Conservation (phyloP, 2,329 filamentous ascomycete species). For the Xylariaceae sp. region DNA sequence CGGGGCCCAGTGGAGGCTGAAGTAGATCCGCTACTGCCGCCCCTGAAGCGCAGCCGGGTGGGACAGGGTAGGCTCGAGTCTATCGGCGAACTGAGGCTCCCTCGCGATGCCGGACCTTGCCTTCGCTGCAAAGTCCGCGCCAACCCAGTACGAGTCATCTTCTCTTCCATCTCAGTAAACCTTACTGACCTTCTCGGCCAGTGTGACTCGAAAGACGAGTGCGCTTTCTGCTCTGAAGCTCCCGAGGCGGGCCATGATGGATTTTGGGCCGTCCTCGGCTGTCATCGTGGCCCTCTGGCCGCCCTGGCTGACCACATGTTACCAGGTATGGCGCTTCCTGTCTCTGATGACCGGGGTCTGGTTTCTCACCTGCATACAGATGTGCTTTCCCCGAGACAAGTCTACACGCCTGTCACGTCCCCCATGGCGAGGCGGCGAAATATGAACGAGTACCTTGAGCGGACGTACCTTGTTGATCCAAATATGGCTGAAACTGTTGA, state of each 20-base stretch:
- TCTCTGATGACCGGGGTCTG: background rate
- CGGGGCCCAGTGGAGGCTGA: slow-evolving; percentile 39
- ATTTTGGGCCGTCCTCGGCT: slow-evolving; percentile 43
- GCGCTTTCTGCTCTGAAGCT: slow-evolving; percentile 36
- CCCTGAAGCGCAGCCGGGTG: slow-evolving; percentile 44
- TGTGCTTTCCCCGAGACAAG: slow-evolving; percentile 39
- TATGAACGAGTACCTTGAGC: slow-evolving; percentile 45
- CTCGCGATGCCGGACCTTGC: slow-evolving; percentile 40
- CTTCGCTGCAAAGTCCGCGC: slow-evolving; percentile 42
- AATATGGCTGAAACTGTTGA: slow-evolving; percentile 34
- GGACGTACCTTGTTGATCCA: slow-evolving; percentile 35
- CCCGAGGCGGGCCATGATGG: slow-evolving; percentile 30
- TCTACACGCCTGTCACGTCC: slow-evolving; percentile 42
- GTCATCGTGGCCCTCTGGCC: slow-evolving; percentile 40
- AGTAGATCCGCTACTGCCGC: slow-evolving; percentile 45
- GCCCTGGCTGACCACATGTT: slow-evolving; percentile 42
- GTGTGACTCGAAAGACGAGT: slow-evolving; percentile 46
- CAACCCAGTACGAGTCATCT: slow-evolving; percentile 33
- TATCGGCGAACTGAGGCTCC: slow-evolving; percentile 47
- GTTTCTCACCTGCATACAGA: slow-evolving; percentile 27
- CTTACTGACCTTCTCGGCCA: slow-evolving; percentile 24
- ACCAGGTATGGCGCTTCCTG: slow-evolving; percentile 31
- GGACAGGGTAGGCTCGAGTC: slow-evolving; percentile 48
- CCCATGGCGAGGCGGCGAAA: slow-evolving; percentile 40
- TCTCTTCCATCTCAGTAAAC: background rate